phyloP scores from a whole-genome alignment of 495 filamentous ascomycete genomes.

The Lasiosphaeria hispida region DNA sequence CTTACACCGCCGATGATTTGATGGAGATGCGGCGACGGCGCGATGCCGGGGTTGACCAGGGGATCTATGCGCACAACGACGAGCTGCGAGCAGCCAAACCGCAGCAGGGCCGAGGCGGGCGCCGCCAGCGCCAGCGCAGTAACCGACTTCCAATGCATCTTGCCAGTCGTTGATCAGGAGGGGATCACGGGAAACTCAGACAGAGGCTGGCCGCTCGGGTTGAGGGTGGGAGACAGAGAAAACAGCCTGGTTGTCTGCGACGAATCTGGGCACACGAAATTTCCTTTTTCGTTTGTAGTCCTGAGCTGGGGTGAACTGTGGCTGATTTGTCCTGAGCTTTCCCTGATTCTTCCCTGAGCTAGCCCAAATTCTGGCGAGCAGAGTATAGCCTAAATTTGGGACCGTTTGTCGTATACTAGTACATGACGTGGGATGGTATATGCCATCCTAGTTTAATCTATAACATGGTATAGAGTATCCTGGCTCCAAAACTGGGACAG shows the following conservation, averaged over 20 bases:
- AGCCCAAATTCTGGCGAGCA: conserved; percentile 9
- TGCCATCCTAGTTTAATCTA: no score
- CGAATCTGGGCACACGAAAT: conserved; percentile 7
- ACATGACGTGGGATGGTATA: no score
- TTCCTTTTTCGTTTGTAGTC: conserved; percentile 5
- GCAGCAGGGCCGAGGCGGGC: conserved; percentile 40
- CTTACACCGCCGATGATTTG: conserved; percentile 53
- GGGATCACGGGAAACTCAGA: no score
- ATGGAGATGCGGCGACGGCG: conserved; percentile 43
- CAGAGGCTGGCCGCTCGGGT: no score
- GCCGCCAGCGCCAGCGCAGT: conserved; percentile 41
- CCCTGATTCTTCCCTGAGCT: conserved; percentile 6
- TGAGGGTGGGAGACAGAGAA: not conserved
- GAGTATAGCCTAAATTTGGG: conserved; percentile 9
- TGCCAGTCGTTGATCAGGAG: not conserved
- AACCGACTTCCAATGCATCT: conserved; percentile 40
- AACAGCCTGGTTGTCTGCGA: conserved; percentile 11
- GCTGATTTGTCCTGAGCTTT: conserved; percentile 8
- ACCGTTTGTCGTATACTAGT: conserved; percentile 8
- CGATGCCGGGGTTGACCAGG: conserved; percentile 37
- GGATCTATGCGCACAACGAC: conserved; percentile 45
- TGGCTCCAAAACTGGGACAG: no score
- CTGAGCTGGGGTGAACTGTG: no score
- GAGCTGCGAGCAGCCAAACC: conserved; percentile 47
- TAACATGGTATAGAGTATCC: no score